Evolutionary conservation across 164 flowering plant species (phyloP).

Genomic region (Annona cherimola): DNA sequence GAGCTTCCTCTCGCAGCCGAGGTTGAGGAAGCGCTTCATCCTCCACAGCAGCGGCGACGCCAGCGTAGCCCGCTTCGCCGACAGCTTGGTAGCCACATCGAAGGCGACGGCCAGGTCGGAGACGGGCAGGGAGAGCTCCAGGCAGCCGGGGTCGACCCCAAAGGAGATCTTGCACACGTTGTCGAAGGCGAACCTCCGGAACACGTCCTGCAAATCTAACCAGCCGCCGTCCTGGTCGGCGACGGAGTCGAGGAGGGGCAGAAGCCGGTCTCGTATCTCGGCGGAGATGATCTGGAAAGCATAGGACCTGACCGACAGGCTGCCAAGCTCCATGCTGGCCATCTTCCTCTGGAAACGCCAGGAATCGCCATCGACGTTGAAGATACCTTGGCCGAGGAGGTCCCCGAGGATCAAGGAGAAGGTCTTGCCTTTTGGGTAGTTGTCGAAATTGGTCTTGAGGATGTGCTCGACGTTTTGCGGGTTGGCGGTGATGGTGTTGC

Average conservation of each 20-base stretch:
- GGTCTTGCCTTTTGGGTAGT: conserved; percentile 74
- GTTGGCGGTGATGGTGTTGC: conserved; percentile 66
- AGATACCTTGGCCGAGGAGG: conserved; percentile 74
- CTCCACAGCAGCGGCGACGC: conserved; percentile 48
- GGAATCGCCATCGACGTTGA: conserved; percentile 63
- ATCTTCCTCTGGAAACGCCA: conserved; percentile 71
- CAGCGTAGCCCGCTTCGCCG: conserved; percentile 43
- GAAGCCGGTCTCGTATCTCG: conserved; percentile 19
- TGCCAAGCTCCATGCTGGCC: conserved; percentile 55
- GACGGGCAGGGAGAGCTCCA: conserved; percentile 30
- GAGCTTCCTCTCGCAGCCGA: conserved; percentile 48
- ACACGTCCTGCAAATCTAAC: conserved; percentile 57
- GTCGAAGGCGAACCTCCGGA: conserved; percentile 57
- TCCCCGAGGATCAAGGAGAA: conserved; percentile 57
- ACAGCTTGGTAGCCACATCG: conserved; percentile 46
- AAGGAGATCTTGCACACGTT: conserved; percentile 55
- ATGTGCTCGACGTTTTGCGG: conserved; percentile 71
- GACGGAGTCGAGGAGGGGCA: conserved; percentile 36
- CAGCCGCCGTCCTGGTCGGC: not conserved
- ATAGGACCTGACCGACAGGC: conserved; percentile 33
- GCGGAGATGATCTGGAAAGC: conserved; percentile 21
- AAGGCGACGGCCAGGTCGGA: conserved; percentile 48
- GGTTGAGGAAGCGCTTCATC: conserved; percentile 32
- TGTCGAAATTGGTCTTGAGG: conserved; percentile 62
- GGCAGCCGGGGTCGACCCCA: conserved; percentile 57